These are phyloP conservation scores for Cryptosporidium ryanae DNA, from an alignment of 169 alveolate species.

Conservation along the genomic window DNA sequence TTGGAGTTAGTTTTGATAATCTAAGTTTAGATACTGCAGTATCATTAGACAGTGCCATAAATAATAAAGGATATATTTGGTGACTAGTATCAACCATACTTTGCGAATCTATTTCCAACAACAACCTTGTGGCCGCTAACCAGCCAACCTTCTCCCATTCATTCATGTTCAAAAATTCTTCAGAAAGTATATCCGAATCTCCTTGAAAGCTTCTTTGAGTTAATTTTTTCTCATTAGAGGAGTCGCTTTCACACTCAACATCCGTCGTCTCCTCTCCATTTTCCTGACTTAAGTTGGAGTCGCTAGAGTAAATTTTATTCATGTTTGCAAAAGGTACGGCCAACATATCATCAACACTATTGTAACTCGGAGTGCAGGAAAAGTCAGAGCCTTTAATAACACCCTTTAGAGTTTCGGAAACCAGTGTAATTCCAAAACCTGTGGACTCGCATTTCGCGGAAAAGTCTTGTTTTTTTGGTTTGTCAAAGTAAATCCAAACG, in stretches of 20 bases:
- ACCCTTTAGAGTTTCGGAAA: conserved; percentile 87
- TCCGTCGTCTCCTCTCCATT: background rate
- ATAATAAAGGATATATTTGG: conserved; percentile 77
- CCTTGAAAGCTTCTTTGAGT: background rate
- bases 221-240: background rate
- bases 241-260: conserved; percentile 9
- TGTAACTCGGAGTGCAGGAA: conserved; percentile 11
- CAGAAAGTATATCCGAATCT: background rate
- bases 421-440: conserved; percentile 89
- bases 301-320: background rate
- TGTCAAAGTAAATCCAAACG: conserved; percentile 89
- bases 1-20: conserved; percentile 78
- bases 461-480: conserved; percentile 77
- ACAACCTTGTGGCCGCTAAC: conserved; percentile 75
- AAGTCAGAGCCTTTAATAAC: conserved; percentile 71
- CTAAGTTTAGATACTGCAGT: conserved; percentile 73
- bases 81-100: conserved; percentile 78
- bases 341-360: conserved; percentile 19
- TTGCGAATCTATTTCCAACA: conserved; percentile 75
- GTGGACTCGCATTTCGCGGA: conserved; percentile 77
- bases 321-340: background rate
- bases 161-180: background rate
- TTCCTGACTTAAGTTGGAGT: conserved; percentile 10
- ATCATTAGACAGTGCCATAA: conserved; percentile 80
- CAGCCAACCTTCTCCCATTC: conserved; percentile 76